A percentile compares a stretch with the other conserved stretches of the same genome.
phyloP scores from a whole-genome alignment of 1,139 yeast genomes.

The Tardiomyces digboiensis region DNA sequence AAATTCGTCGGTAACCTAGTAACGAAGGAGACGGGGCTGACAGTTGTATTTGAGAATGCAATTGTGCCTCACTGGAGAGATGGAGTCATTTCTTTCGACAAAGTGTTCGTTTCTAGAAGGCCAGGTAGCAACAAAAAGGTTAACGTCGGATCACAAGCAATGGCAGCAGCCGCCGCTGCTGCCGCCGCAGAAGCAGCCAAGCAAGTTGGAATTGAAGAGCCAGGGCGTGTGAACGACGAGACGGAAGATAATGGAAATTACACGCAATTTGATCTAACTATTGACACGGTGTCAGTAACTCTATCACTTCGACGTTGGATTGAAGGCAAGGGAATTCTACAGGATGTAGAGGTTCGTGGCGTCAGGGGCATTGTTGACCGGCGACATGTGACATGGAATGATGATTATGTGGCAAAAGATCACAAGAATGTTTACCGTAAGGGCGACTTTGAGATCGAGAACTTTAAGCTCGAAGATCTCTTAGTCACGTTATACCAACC shows the following conservation, averaged over 20 bases:
- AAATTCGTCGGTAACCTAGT: conserved; percentile 69
- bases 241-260: conserved; percentile 81
- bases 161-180: conserved; percentile 43
- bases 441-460: conserved; percentile 90
- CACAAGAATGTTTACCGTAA: conserved; percentile 65
- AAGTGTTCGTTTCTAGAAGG: conserved; percentile 79
- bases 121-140: conserved; percentile 40
- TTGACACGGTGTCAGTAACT: conserved; percentile 76
- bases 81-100: conserved; percentile 74
- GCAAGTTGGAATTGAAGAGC: conserved; percentile 1
- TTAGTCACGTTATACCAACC: conserved; percentile 80
- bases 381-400: conserved; percentile 76
- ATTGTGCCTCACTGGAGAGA: conserved; percentile 93
- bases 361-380: conserved; percentile 88
- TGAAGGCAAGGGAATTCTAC: conserved; percentile 79
- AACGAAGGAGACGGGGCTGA: conserved; percentile 77
- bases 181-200: conserved; percentile 16
- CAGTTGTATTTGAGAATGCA: conserved; percentile 87
- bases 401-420: conserved; percentile 73
- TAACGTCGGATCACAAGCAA: conserved; percentile 66
- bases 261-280: conserved; percentile 87
- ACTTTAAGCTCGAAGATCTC: conserved; percentile 72
- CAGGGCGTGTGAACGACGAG: conserved; percentile 19
- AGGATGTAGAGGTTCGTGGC: conserved; percentile 76
- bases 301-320: conserved; percentile 81